Evolutionary conservation across 192 early-diverging fungal genomes (phyloP).

Genomic region (Physocladia obscura): DNA sequence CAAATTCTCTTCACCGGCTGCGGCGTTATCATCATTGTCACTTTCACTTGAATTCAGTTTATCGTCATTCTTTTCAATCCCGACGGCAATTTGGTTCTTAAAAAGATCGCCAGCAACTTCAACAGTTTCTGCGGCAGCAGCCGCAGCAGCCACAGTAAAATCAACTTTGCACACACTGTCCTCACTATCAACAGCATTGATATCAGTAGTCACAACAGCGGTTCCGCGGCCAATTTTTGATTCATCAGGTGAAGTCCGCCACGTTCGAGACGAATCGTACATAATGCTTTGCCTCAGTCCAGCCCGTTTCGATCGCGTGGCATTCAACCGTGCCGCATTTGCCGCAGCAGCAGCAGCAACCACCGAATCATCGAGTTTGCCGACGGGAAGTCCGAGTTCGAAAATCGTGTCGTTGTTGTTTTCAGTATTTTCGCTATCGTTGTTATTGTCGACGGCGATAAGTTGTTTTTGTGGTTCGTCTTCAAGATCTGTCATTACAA

Average conservation of each 20-base stretch:
- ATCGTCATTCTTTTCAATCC: too few relatives aligned
- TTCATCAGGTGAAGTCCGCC: neutral
- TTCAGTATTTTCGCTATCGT: neutral
- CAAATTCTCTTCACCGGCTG: neutral
- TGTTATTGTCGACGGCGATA: neutral
- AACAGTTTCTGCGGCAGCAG: too few relatives aligned
- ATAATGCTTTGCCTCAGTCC: neutral
- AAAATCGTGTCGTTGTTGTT: neutral
- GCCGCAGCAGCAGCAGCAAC: neutral
- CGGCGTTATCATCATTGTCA: neutral
- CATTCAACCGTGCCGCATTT: neutral
- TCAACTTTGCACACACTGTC: too few relatives aligned
- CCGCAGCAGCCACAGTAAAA: too few relatives aligned
- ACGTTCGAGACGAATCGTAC: neutral
- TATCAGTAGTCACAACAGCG: neutral
- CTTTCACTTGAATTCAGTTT: too few relatives aligned
- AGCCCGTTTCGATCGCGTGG: neutral
- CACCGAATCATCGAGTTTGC: neutral
- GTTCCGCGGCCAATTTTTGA: neutral
- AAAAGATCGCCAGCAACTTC: too few relatives aligned
- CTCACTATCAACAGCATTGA: too few relatives aligned
- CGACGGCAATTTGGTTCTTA: too few relatives aligned
- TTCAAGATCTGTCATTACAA: constrained; percentile 16
- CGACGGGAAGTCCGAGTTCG: neutral
- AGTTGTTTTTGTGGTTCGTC: too few relatives aligned